Evolutionary conservation across 2,329 filamentous ascomycete genomes (phyloP).

Genomic region (Penicillium griseofulvum): DNA sequence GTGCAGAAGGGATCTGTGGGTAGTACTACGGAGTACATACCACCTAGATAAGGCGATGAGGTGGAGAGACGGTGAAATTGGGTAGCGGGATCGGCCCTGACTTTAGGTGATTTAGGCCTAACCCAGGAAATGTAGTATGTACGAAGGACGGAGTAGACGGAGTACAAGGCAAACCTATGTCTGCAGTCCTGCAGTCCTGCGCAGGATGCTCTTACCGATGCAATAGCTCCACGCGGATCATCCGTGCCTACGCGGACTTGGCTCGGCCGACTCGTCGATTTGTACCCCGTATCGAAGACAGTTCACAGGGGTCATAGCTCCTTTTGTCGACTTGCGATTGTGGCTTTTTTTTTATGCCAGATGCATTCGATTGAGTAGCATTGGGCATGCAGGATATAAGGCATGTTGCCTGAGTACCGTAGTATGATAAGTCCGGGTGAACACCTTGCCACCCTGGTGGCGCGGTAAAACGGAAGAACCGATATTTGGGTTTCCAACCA

Average conservation of each 20-base stretch:
- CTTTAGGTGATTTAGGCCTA: constrained; percentile 3
- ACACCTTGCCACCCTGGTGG: constrained; percentile 8
- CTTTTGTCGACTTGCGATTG: background rate
- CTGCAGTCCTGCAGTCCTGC: background rate
- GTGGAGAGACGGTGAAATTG: constrained; percentile 3
- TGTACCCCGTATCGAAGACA: background rate
- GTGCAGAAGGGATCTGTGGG: background rate
- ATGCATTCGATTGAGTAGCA: background rate
- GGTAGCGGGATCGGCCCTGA: constrained; percentile 9
- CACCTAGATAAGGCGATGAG: background rate
- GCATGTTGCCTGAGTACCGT: constrained; percentile 1
- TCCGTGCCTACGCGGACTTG: constrained; percentile 10
- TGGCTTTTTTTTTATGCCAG: background rate
- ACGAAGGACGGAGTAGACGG: background rate
- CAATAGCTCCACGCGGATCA: constrained; percentile 18
- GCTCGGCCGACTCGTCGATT: constrained; percentile 18
- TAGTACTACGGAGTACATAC: background rate
- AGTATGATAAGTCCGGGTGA: constrained; percentile 5
- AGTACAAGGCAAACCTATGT: background rate
- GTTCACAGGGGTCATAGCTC: constrained; percentile 6
- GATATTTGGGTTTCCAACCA: background rate
- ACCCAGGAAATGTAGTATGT: background rate
- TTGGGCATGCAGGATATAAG: background rate
- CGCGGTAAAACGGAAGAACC: background rate
- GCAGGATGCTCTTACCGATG: background rate